phyloP scores from a whole-genome alignment of 1,284 basidiomycete species.

The Stygiomarasmius scandens region DNA sequence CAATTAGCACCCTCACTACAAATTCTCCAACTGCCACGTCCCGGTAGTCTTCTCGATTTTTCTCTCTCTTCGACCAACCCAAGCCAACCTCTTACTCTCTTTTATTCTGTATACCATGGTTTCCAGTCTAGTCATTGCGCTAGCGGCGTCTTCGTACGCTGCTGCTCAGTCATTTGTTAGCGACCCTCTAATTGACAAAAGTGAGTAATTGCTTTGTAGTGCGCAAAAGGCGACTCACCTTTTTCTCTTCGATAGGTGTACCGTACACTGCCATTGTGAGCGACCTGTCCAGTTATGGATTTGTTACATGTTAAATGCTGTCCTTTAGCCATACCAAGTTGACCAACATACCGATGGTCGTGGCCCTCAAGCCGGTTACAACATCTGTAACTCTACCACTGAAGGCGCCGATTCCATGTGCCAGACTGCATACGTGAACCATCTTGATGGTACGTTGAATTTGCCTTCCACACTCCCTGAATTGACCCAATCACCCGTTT shows the following conservation, averaged over 20 bases:
- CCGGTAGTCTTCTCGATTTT: no score
- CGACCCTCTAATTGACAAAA: conserved; percentile 23
- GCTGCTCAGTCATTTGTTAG: conserved; percentile 22
- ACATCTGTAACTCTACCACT: conserved; percentile 51
- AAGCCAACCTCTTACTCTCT: neutral
- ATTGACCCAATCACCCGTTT: neutral
- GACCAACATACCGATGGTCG: conserved; percentile 42
- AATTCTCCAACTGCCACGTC: no score
- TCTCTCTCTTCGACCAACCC: neutral
- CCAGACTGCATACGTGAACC: conserved; percentile 42
- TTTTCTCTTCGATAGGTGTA: conserved; percentile 9
- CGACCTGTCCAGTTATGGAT: neutral
- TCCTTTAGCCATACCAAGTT: conserved; percentile 35
- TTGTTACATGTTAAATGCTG: neutral
- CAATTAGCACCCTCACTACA: neutral
- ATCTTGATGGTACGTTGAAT: conserved; percentile 28
- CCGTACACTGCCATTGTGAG: conserved; percentile 20
- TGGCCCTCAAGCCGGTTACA: conserved; percentile 44
- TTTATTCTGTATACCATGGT: neutral
- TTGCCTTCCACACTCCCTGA: no score
- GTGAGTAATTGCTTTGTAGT: conserved; percentile 14
- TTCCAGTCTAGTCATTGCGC: conserved; percentile 3
- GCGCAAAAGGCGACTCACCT: neutral
- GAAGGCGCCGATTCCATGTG: conserved; percentile 42
- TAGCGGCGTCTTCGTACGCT: conserved; percentile 7